Base-by-base conservation (phyloP, 805 yeast genomes). In the Ogataea saltuana region DNA sequence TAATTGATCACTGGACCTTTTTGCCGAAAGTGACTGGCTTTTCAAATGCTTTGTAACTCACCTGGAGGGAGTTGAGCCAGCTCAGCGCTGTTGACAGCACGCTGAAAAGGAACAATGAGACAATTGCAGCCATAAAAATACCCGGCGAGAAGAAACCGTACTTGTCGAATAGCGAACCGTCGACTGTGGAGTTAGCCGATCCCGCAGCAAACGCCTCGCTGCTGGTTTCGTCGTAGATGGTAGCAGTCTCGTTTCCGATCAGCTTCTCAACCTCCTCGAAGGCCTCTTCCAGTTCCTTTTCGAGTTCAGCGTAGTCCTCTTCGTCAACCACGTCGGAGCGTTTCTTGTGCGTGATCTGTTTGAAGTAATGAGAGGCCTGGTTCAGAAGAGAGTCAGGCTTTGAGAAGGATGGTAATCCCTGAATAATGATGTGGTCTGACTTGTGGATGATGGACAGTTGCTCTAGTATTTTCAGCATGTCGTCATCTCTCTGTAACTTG, bases 11-110 rank as follows among this genome's bases (percentile, higher is more conserved):
- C 42, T 65, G 68, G 31, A 56, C 54, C 60, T 79, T 80, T 63
- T 73, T 76, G 49, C 70, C 75, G 44, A 65, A 71, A 50, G 71
- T 76, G 38, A 76, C 70, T 44, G 76, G 83, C 67, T 81, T 86
- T 46, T 88, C 95, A 57, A 89, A 83, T 11, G 96, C 82, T 51
- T 80, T 80, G 70, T 89, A 88, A 57, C 91, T 78, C 54, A 89
- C 85, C 59, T 85, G 82, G 52, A 89, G 65, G 16, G 83, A 71
- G 18, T 78, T 60, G 36, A 88, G 68, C 93, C 96, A 88, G 39
- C 76, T 59, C 48, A 88, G 71, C 12, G 95, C 91, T 39, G 74
- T 68, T 38, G 71, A 58, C 42, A 88, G 68, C 30, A 88, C 71
- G 26, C 65, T 65, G 16, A 87, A 44, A 50, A 89, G 68, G 48